Conservation (phyloP, 2,329 filamentous ascomycete genomes). For the Pseudocercospora fijiensis region DNA sequence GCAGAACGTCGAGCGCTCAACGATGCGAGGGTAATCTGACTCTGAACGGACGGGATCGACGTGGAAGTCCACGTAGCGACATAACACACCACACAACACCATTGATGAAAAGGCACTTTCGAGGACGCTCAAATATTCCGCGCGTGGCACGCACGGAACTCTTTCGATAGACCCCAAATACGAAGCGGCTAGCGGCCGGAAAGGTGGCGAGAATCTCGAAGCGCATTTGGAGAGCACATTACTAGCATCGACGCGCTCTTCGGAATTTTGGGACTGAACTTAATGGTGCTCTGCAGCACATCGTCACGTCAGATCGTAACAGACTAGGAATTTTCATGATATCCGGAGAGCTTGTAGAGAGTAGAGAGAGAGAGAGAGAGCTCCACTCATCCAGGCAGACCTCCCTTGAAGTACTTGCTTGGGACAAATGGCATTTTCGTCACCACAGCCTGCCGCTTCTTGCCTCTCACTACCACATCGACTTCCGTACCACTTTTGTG, state of each 20-base stretch:
- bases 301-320: background rate
- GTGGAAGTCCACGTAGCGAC: constrained; percentile 7
- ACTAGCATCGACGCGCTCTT: constrained; percentile 5
- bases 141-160: background rate
- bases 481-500: constrained; percentile 85
- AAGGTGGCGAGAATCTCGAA: background rate
- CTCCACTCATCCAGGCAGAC: constrained; percentile 13
- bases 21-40: constrained; percentile 8
- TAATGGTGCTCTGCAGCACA: background rate
- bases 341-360: constrained; percentile 1
- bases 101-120: background rate
- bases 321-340: background rate
- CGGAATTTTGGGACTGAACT: background rate
- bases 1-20: constrained; percentile 19
- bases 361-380: too few species aligned
- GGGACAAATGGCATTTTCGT: constrained; percentile 87
- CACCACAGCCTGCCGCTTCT: constrained; percentile 70
- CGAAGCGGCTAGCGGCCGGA: background rate
- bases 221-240: background rate
- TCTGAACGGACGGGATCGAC: background rate
- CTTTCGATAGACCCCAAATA: background rate
- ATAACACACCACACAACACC: background rate
- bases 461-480: constrained; percentile 73
- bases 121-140: background rate
- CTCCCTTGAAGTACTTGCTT: constrained; percentile 67